Percentiles rank a stretch among this genome's conserved stretches.
phyloP scores from a whole-genome alignment of 164 flowering plant species.

The Kalanchoe fedtschenkoi region DNA sequence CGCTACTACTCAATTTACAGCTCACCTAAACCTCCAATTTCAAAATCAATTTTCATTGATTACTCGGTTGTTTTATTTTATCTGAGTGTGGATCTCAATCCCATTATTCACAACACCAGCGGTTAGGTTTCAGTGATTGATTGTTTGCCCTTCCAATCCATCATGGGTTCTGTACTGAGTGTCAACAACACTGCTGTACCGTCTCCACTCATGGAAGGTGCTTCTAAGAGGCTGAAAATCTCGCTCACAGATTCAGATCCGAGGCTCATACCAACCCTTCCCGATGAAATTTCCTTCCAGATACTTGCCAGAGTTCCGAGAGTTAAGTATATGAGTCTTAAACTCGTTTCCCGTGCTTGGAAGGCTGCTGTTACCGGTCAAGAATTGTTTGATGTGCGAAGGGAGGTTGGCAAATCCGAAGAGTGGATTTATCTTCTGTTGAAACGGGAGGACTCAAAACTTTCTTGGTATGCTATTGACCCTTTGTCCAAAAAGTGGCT shows the following conservation, averaged over 20 bases:
- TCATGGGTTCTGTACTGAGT: background rate
- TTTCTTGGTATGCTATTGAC: conserved; percentile 66
- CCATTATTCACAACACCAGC: no score
- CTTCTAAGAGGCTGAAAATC: conserved; percentile 64
- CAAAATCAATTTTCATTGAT: no score
- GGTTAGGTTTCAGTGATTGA: background rate
- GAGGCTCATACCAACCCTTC: conserved; percentile 69
- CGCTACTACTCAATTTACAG: no score
- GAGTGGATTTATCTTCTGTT: conserved; percentile 73
- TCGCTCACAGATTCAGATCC: conserved; percentile 27
- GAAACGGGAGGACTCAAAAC: conserved; percentile 43
- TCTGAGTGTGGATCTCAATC: no score
- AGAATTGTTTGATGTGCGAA: conserved; percentile 52
- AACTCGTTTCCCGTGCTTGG: conserved; percentile 66
- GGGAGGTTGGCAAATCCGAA: conserved; percentile 60
- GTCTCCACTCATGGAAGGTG: background rate
- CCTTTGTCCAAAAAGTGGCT: conserved; percentile 58
- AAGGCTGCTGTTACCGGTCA: conserved; percentile 34
- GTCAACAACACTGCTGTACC: background rate
- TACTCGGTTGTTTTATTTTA: no score
- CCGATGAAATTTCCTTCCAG: conserved; percentile 77
- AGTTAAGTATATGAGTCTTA: conserved; percentile 33
- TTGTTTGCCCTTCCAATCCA: background rate
- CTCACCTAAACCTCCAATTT: no score
- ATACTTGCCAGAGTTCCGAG: conserved; percentile 78